Conservation (phyloP, 2,329 filamentous ascomycete species). For the Fusarium sp. region DNA sequence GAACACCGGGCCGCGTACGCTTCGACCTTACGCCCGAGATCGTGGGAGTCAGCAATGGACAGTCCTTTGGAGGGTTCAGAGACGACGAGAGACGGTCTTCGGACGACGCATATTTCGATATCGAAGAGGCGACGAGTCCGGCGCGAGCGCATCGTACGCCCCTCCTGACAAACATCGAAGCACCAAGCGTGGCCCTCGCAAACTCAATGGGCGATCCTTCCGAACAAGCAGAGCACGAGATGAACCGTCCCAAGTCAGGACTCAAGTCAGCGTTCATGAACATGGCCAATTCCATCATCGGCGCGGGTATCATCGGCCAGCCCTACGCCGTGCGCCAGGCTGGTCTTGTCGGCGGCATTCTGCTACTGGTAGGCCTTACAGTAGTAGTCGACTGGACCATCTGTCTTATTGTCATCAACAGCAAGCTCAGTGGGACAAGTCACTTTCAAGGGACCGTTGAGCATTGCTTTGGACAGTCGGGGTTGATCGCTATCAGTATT, state of each 20-base stretch:
- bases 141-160: slow-evolving; percentile 69
- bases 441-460: slow-evolving; percentile 97
- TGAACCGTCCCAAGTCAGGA: slow-evolving; percentile 80
- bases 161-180: slow-evolving; percentile 84
- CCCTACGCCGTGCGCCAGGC: slow-evolving; percentile 97
- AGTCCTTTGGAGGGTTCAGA: slow-evolving; percentile 20
- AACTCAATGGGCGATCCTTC: slow-evolving; percentile 56
- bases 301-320: slow-evolving; percentile 80
- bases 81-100: slow-evolving; percentile 36
- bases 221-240: slow-evolving; percentile 64
- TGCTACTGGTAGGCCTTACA: slow-evolving; percentile 83
- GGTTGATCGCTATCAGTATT: slow-evolving; percentile 86
- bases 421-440: slow-evolving; percentile 91
- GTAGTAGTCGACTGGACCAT: slow-evolving; percentile 97
- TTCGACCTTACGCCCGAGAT: slow-evolving; percentile 71
- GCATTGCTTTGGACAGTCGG: slow-evolving; percentile 89
- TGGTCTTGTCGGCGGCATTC: slow-evolving; percentile 81
- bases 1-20: slow-evolving; percentile 76
- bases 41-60: slow-evolving; percentile 46
- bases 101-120: slow-evolving; percentile 60
- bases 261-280: slow-evolving; percentile 96
- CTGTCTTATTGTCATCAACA: slow-evolving; percentile 95
- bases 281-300: slow-evolving; percentile 99
- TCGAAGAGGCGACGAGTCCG: slow-evolving; percentile 58
- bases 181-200: slow-evolving; percentile 78